Evolutionary conservation across 1,284 basidiomycete species (phyloP).

Genomic region (Leccinum idahoense): DNA sequence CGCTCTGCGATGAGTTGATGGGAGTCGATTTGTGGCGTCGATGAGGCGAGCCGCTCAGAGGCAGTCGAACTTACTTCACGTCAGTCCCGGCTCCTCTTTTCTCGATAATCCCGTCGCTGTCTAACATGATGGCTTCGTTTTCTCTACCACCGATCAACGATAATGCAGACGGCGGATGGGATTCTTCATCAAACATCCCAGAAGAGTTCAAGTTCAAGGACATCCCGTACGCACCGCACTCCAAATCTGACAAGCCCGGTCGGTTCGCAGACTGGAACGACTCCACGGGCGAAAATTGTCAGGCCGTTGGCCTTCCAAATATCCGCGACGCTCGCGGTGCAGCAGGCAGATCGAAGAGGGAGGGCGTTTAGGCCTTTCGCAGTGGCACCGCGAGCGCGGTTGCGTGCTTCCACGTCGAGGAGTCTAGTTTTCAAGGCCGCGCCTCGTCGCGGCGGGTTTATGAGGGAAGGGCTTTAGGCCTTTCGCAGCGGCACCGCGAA

Average conservation of each 20-base stretch:
- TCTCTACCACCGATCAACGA: constrained; percentile 74
- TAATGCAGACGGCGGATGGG: constrained; percentile 80
- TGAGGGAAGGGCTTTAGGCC: constrained; percentile 38
- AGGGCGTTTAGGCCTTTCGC: constrained; percentile 33
- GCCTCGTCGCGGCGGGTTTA: too few species aligned
- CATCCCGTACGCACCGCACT: constrained; percentile 95
- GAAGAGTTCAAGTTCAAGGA: constrained; percentile 82
- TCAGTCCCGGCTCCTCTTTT: background rate
- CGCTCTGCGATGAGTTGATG: too few species aligned
- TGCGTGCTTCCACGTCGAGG: too few species aligned
- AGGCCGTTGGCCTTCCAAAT: constrained; percentile 40
- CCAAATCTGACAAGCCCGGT: constrained; percentile 96
- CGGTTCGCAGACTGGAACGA: constrained; percentile 93
- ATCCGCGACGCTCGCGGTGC: constrained; percentile 46
- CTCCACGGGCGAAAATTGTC: constrained; percentile 59
- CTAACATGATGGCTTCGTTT: constrained; percentile 46
- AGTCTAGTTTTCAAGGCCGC: too few species aligned
- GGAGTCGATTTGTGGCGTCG: too few species aligned
- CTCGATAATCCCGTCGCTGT: constrained; percentile 13
- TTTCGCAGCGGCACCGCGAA: constrained; percentile 82
- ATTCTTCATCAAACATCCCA: constrained; percentile 70
- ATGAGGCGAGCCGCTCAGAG: too few species aligned
- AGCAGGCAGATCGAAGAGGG: constrained; percentile 53
- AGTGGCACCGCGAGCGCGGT: too few species aligned
- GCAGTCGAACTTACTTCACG: too few species aligned